These are phyloP conservation scores for Parvularia atlantis DNA, from an alignment of 78 protist genomes.

Conservation along the genomic window DNA sequence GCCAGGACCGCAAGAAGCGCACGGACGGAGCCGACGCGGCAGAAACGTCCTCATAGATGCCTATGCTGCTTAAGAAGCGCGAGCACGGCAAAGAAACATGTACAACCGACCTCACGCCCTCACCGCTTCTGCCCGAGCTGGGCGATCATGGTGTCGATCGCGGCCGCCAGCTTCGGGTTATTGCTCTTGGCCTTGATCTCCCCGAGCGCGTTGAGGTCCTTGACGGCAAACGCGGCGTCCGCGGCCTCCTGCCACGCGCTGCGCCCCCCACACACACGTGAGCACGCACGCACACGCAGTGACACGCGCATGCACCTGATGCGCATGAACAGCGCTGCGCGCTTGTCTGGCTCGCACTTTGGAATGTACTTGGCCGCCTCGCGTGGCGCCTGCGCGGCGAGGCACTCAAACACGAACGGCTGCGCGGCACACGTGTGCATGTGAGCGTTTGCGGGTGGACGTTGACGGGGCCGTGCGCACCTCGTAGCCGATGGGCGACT, in stretches of 20 bases:
- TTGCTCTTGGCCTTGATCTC: neutral
- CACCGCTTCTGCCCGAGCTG: too few relatives aligned
- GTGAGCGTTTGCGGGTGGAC: neutral
- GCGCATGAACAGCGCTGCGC: neutral
- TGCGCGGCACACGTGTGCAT: neutral
- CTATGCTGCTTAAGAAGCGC: too few relatives aligned
- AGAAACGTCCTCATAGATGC: too few relatives aligned
- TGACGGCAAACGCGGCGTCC: neutral
- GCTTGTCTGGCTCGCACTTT: neutral
- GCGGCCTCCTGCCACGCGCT: neutral
- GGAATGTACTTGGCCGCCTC: constrained; percentile 28
- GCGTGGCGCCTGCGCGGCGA: neutral
- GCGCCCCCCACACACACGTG: neutral
- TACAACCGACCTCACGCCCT: too few relatives aligned
- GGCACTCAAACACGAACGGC: constrained; percentile 27
- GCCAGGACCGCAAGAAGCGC: too few relatives aligned
- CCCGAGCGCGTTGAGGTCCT: neutral
- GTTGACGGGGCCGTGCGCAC: neutral
- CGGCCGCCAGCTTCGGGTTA: too few relatives aligned
- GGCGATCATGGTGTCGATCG: too few relatives aligned
- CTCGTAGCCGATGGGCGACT: constrained; percentile 28
- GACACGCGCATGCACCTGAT: neutral
- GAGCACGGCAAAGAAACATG: too few relatives aligned
- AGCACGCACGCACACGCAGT: neutral
- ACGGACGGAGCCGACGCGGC: too few relatives aligned